Percentiles rank a stretch among this genome's conserved stretches.
Conservation (phyloP, 2,329 filamentous ascomycete genomes). For the Furcasterigmium furcatum region DNA sequence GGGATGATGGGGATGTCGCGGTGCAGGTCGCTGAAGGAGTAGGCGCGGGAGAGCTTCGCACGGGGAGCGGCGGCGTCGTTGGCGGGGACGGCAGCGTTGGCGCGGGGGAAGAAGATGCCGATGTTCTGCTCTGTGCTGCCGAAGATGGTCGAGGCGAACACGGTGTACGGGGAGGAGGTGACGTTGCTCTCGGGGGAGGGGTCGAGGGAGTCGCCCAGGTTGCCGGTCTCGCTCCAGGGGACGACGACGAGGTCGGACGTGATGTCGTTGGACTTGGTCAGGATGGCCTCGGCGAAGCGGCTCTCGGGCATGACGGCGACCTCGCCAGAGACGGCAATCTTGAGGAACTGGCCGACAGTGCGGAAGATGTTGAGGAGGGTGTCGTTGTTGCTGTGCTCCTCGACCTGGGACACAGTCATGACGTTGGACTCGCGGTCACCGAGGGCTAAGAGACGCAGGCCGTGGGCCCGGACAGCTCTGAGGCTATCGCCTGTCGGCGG, state of each 20-base stretch:
- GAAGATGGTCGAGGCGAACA: slow-evolving; percentile 70
- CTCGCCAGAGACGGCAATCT: slow-evolving; percentile 77
- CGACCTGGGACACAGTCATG: slow-evolving; percentile 85
- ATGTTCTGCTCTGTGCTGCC: slow-evolving; percentile 62
- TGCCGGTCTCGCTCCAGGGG: slow-evolving; percentile 85
- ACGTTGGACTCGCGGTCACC: slow-evolving; percentile 92
- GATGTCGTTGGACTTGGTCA: slow-evolving; percentile 66
- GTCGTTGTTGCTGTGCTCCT: slow-evolving; percentile 70
- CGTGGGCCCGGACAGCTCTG: slow-evolving; percentile 69
- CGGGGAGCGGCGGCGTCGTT: slow-evolving; percentile 18
- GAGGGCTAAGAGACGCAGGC: slow-evolving; percentile 80
- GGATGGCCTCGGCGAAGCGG: slow-evolving; percentile 75
- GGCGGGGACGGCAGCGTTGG: slow-evolving; percentile 43
- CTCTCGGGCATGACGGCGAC: slow-evolving; percentile 76
- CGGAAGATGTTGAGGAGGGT: slow-evolving; percentile 90
- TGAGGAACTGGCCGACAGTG: slow-evolving; percentile 80
- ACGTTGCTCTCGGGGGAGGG: slow-evolving; percentile 10
- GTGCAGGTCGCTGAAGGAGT: slow-evolving; percentile 56
- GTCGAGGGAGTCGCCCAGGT: slow-evolving; percentile 60
- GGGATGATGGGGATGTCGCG: slow-evolving; percentile 47
- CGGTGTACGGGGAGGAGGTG: slow-evolving; percentile 52
- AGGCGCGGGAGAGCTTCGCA: slow-evolving; percentile 39
- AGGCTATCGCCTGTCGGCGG: slow-evolving; percentile 17
- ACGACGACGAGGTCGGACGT: slow-evolving; percentile 73
- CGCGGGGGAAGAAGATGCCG: slow-evolving; percentile 77